Evolutionary conservation across 2,329 filamentous ascomycete genomes (phyloP), one percentile per base, ranked within the genome.

Genomic region (Colletotrichum lini): DNA sequence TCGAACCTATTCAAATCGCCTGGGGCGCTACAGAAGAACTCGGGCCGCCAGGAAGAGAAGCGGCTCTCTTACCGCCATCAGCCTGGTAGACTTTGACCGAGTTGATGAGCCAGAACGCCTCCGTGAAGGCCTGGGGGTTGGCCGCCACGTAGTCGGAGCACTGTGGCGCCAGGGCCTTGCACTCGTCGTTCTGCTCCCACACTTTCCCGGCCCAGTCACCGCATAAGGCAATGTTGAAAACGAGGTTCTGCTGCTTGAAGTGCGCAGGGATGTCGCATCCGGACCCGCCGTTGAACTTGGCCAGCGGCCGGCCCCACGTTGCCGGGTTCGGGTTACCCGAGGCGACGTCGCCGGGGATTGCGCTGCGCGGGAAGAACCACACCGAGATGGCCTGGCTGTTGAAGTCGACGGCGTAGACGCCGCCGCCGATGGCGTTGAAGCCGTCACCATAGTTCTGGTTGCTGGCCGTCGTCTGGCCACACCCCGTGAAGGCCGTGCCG

Each of bases 211-310:
- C 95, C 95, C 95, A 98, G 78, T 92, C 89, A 23, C 95, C 95
- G 81, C 95, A 98, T 80, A 97, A 94, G 7, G 93, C 93, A 0
- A 91, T 96, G 82, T 96, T 90, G 80, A 96, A 91, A 73, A 96
- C 89, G 73, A 98, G 90, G 76, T 92, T 89, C 83, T 97, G 88
- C 71, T 92, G 82, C 71, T 84, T 84, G 84, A 98, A 97, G 80
- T 92, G 87, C 1, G 82, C 74, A 72, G 91, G 84, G 74, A 97
- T 92, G 75, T 95, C 84, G 82, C 96, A 98, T 67, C 84, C 86
- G 1, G 88, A 89, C 50, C 85, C 87, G 13, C 90, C 89, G 4
- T 85, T 82, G 81, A 97, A 98, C 44, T 85, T 85, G 12, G 93
- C 93, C 1, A 88, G 79, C 0, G 95, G 93, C 0, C 80, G 82